Conservation (phyloP, 1,139 yeast species). For the Groenewaldozyma sp. region DNA sequence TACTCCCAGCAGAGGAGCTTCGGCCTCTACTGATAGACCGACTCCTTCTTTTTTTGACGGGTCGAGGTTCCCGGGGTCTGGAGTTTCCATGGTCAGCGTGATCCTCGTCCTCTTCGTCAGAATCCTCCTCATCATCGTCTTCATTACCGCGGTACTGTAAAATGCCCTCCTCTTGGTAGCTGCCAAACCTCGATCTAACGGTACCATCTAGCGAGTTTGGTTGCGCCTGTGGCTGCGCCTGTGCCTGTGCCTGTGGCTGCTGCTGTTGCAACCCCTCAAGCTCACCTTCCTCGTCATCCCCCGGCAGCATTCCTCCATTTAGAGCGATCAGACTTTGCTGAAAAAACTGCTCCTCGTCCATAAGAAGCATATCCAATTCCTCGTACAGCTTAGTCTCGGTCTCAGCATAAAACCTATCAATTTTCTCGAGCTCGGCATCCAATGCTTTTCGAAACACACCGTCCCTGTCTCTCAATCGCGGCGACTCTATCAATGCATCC, state of each 20-base stretch:
- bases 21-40: neutral
- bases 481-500: slow-evolving; percentile 27
- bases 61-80: too few relatives aligned
- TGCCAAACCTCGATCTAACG: neutral
- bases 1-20: slow-evolving; percentile 2
- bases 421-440: slow-evolving; percentile 46
- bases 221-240: too few relatives aligned
- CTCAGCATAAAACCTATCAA: slow-evolving; percentile 43
- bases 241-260: neutral
- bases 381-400: slow-evolving; percentile 42
- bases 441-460: slow-evolving; percentile 43
- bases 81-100: slow-evolving; percentile 4
- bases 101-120: slow-evolving; percentile 5
- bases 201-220: neutral
- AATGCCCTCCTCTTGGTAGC: neutral
- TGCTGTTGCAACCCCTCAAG: neutral
- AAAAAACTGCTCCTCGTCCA: slow-evolving; percentile 26
- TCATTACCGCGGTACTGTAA: neutral
- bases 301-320: neutral
- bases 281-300: slow-evolving; percentile 1
- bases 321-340: slow-evolving; percentile 7
- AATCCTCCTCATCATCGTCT: neutral
- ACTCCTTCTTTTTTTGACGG: neutral
- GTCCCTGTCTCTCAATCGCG: slow-evolving; percentile 35
- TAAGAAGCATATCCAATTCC: slow-evolving; percentile 39